A percentile compares a stretch with the other conserved stretches of the same genome.
phyloP scores from a whole-genome alignment of 768 basidiomycete species.

The Russula virescens region DNA sequence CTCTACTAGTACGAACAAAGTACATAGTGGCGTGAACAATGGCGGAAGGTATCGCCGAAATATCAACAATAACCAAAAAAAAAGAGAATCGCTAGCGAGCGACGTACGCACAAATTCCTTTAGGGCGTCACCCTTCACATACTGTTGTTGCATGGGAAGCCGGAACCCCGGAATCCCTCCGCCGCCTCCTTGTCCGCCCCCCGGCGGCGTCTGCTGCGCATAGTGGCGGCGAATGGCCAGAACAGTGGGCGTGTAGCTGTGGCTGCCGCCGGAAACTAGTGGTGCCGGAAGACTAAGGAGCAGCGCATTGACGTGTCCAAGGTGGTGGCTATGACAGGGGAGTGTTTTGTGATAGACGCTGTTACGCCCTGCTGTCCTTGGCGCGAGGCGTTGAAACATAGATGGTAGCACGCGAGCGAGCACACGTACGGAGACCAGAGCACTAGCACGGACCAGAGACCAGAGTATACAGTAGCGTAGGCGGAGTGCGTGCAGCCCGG shows the following conservation, averaged over 20 bases:
- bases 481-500: too few species aligned
- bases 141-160: conserved; percentile 44
- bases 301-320: background rate
- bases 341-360: background rate
- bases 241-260: background rate
- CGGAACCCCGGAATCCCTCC: conserved; percentile 58
- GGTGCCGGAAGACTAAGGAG: background rate
- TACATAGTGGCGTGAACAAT: too few species aligned
- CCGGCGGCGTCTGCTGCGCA: conserved; percentile 44
- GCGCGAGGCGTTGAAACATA: conserved; percentile 8
- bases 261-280: background rate
- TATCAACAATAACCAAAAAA: background rate
- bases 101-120: conserved; percentile 62
- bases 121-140: conserved; percentile 77
- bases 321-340: background rate
- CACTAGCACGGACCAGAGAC: too few species aligned
- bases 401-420: background rate
- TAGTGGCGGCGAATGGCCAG: conserved; percentile 36
- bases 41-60: too few species aligned
- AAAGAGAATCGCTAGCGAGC: background rate
- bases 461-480: too few species aligned
- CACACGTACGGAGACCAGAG: too few species aligned
- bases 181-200: conserved; percentile 34
- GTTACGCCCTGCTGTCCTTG: conserved; percentile 1
- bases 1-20: conserved; percentile 41